Evolutionary conservation across 2,329 filamentous ascomycete species (phyloP).

Genomic region (Neonectria punicea): DNA sequence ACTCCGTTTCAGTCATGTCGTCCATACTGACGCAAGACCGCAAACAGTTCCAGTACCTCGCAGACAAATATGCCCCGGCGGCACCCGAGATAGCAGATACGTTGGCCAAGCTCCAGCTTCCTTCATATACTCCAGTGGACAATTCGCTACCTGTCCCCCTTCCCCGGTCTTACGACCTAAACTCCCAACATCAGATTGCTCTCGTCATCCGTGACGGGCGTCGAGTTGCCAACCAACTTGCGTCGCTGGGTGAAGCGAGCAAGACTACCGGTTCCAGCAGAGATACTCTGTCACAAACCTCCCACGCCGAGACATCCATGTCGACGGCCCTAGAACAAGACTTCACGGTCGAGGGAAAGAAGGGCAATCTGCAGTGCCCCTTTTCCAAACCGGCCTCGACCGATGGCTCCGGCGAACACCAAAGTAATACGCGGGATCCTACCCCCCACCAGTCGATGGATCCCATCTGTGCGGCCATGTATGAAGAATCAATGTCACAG

Average conservation of each 20-base stretch:
- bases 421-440: constrained; percentile 47
- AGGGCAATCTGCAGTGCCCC: constrained; percentile 82
- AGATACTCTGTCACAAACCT: constrained; percentile 57
- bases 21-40: constrained; percentile 38
- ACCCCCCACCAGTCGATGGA: constrained; percentile 63
- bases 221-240: constrained; percentile 65
- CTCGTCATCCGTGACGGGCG: constrained; percentile 73
- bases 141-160: constrained; percentile 64
- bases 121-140: constrained; percentile 62
- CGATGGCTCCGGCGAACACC: constrained; percentile 41
- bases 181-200: constrained; percentile 65
- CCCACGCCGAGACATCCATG: constrained; percentile 63
- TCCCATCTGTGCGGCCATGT: constrained; percentile 73
- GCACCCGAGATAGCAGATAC: constrained; percentile 74
- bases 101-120: constrained; percentile 73
- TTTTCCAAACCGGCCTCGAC: constrained; percentile 66
- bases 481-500: constrained; percentile 67
- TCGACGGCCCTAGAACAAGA: constrained; percentile 83
- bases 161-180: constrained; percentile 57
- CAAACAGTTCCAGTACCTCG: constrained; percentile 69
- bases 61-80: constrained; percentile 74
- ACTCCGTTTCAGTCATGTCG: constrained; percentile 24
- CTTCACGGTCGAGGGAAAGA: constrained; percentile 87
- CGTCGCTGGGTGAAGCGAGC: constrained; percentile 60
- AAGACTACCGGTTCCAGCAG: constrained; percentile 63